Evolutionary conservation across 2,329 filamentous ascomycete species (phyloP), one percentile per base, ranked within the genome.

Genomic region (Talaromyces albobiverticillius): DNA sequence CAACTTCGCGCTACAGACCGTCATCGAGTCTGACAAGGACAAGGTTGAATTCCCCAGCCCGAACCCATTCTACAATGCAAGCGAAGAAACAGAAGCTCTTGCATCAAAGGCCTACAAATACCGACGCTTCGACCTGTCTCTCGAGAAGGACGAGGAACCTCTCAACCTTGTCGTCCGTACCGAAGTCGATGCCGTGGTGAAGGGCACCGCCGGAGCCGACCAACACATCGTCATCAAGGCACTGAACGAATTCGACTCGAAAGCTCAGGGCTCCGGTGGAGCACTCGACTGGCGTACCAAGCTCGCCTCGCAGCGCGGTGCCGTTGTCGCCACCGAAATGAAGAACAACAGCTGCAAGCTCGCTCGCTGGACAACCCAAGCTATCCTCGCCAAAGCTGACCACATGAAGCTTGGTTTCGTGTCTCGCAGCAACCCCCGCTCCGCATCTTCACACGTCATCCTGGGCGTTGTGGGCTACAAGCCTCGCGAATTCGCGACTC

Each of bases 271-370:
- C 64, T 90, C 89, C 62, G 94, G 94, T 63, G 91, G 93, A 61
- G 94, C 94, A 53, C 82, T 99, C 50, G 94, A 99, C 82, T 99
- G 94, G 94, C 84, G 94, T 71, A 88, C 86, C 63, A 99, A 99
- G 83, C 84, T 99, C 57, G 88, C 89, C 60, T 90, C 87, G 65
- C 92, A 96, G 79, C 88, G 94, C 67, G 94, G 94, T 85, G 94
- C 94, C 54, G 93, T 99, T 41, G 89, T 99, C 23, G 94, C 94
- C 18, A 99, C 94, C 11, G 94, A 99, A 80, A 99, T 99, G 94
- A 99, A 99, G 89, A 99, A 99, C 85, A 99, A 99, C 84, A 91
- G 86, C 70, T 95, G 90, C 88, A 99, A 99, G 82, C 86, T 99
- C 59, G 94, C 94, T 55, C 83, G 94, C 72, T 99, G 94, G 94